phyloP scores from a whole-genome alignment of 2,329 filamentous ascomycete genomes.

The Proliferodiscus dingleyae region DNA sequence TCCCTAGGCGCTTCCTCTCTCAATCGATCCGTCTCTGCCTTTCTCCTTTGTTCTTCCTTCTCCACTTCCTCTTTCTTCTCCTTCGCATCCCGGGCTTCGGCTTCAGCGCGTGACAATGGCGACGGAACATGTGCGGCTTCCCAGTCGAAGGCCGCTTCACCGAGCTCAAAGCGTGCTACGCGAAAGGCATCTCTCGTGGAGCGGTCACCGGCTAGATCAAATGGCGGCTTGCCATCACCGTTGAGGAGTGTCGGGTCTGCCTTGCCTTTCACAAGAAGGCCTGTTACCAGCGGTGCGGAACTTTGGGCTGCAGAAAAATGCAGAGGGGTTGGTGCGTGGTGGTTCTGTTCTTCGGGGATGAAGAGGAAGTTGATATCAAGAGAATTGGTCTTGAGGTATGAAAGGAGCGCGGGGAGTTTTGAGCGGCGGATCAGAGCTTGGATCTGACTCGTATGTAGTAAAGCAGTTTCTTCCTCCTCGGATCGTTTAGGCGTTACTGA shows the following conservation, averaged over 20 bases:
- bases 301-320: slow-evolving; percentile 83
- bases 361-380: slow-evolving; percentile 71
- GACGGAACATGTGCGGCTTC: slow-evolving; percentile 67
- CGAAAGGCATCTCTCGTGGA: slow-evolving; percentile 87
- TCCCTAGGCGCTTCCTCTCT: slow-evolving; percentile 59
- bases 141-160: slow-evolving; percentile 76
- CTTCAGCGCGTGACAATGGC: slow-evolving; percentile 65
- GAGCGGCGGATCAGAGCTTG: slow-evolving; percentile 84
- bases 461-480: slow-evolving; percentile 77
- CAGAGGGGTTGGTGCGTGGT: slow-evolving; percentile 74
- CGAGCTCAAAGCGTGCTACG: slow-evolving; percentile 76
- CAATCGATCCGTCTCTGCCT: slow-evolving; percentile 69
- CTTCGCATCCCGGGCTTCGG: slow-evolving; percentile 60
- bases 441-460: slow-evolving; percentile 83
- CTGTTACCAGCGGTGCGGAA: slow-evolving; percentile 68
- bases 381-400: slow-evolving; percentile 74
- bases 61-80: slow-evolving; percentile 66
- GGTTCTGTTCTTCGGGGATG: slow-evolving; percentile 62
- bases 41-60: slow-evolving; percentile 66
- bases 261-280: slow-evolving; percentile 68
- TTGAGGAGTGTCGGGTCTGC: slow-evolving; percentile 71
- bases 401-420: slow-evolving; percentile 79
- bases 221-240: slow-evolving; percentile 75
- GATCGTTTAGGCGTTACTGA: slow-evolving; percentile 55
- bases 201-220: slow-evolving; percentile 82